Conservation (phyloP, 371 early-diverging fungal genomes). For the Quaeritorhiza haematococci region DNA sequence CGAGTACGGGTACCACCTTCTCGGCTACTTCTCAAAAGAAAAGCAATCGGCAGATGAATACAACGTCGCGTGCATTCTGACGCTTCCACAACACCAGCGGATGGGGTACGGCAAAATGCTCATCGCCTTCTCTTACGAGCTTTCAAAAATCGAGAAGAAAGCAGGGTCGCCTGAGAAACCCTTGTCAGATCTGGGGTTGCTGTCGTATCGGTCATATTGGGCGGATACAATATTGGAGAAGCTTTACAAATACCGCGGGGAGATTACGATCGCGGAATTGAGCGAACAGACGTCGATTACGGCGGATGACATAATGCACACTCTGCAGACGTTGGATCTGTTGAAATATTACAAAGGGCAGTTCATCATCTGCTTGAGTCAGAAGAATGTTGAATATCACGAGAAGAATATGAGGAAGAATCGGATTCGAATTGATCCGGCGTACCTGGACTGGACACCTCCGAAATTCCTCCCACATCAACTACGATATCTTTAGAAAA, state of each 20-base stretch:
- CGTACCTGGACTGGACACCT: conserved; percentile 44
- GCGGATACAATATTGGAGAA: conserved; percentile 44
- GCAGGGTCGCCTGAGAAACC: conserved; percentile 84
- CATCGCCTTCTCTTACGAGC: conserved; percentile 83
- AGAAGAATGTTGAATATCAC: conserved; percentile 79
- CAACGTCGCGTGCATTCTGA: conserved; percentile 98
- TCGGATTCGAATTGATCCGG: conserved; percentile 75
- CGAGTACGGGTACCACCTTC: conserved; percentile 80
- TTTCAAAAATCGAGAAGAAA: conserved; percentile 74
- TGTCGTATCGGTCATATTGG: conserved; percentile 97
- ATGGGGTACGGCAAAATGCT: conserved; percentile 97
- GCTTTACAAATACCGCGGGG: conserved; percentile 22
- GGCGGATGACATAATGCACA: conserved; percentile 56
- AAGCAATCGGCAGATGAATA: conserved; percentile 86
- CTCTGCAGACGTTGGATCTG: conserved; percentile 50
- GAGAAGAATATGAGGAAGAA: conserved; percentile 57
- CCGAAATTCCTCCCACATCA: conserved; percentile 44
- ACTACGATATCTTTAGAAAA: conserved; percentile 31
- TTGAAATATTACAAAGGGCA: conserved; percentile 89
- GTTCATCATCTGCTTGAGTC: conserved; percentile 84
- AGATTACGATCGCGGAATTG: conserved; percentile 33
- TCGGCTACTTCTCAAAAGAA: conserved; percentile 99
- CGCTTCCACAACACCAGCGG: conserved; percentile 92
- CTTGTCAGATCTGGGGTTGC: conserved; percentile 91
- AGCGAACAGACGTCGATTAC: conserved; percentile 48